Evolutionary conservation across 148 eudicot genomes (phyloP).

Genomic region (Cornus suecica): DNA sequence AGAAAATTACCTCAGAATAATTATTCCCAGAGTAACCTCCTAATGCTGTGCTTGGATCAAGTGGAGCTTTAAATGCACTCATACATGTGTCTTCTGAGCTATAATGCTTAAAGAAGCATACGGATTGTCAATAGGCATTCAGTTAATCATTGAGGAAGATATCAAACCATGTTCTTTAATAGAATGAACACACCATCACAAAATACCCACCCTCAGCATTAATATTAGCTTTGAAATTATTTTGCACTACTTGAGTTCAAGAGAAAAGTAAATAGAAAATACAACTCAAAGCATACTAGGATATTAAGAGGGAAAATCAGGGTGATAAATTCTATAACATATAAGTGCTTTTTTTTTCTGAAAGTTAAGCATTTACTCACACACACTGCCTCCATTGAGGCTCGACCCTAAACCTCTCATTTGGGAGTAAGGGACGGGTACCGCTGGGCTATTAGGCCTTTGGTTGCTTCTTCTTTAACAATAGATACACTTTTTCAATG

Average conservation of each 20-base stretch:
- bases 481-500: not conserved
- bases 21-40: conserved; percentile 94
- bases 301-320: not conserved
- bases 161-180: not conserved
- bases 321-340: not conserved
- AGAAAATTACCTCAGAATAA: conserved; percentile 74
- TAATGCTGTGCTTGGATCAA: conserved; percentile 92
- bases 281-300: not conserved
- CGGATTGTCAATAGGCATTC: conserved; percentile 4
- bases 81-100: conserved; percentile 69
- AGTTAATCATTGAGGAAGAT: conserved; percentile 1
- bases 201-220: not conserved
- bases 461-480: no score
- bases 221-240: no score
- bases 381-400: no score
- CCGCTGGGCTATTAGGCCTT: no score
- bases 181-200: not conserved
- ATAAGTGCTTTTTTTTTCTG: no score
- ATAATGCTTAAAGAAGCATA: conserved; percentile 56
- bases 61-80: conserved; percentile 96
- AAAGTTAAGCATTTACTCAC: no score
- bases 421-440: no score
- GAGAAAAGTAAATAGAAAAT: not conserved
- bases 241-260: no score
- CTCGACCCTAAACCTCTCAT: no score